Conservation (phyloP, 495 filamentous ascomycete genomes). For the Trichoderma reesei region DNA sequence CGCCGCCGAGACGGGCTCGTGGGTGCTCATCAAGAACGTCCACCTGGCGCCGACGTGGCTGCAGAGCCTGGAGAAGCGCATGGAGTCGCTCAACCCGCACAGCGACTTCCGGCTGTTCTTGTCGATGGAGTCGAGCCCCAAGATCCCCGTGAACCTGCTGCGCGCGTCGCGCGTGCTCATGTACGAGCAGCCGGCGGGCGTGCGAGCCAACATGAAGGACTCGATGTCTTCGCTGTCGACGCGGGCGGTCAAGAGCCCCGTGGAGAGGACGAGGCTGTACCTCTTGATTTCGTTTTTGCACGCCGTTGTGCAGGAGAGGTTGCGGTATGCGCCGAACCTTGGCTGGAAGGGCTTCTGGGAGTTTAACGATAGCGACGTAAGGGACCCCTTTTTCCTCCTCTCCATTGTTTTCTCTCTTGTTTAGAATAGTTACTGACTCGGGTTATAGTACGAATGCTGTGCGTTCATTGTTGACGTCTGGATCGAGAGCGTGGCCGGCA, state of each 20-base stretch:
- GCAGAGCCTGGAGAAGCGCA: conserved; percentile 90
- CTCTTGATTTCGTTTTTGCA: conserved; percentile 89
- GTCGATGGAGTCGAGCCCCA: conserved; percentile 94
- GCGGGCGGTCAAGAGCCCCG: conserved; percentile 70
- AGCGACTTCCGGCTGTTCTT: conserved; percentile 91
- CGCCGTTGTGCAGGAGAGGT: conserved; percentile 88
- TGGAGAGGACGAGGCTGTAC: conserved; percentile 86
- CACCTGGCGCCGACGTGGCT: conserved; percentile 94
- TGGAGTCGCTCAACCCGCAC: conserved; percentile 91
- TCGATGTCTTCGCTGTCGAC: conserved; percentile 74
- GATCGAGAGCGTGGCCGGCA: conserved; percentile 71
- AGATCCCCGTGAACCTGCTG: conserved; percentile 93
- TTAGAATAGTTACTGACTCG: background rate
- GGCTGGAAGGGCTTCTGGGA: conserved; percentile 99
- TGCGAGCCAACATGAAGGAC: conserved; percentile 98
- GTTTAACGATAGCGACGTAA: conserved; percentile 98
- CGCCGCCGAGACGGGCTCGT: conserved; percentile 83
- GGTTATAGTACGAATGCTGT: conserved; percentile 81
- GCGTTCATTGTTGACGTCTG: conserved; percentile 93
- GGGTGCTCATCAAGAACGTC: conserved; percentile 99
- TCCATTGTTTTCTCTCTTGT: background rate
- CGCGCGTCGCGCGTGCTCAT: conserved; percentile 89
- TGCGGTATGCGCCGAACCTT: conserved; percentile 88
- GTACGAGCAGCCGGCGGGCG: conserved; percentile 96
- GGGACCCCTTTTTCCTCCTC: conserved; percentile 24